Evolutionary conservation across 345 rosid genomes (phyloP).

Genomic region (Odontarrhena argentea): DNA sequence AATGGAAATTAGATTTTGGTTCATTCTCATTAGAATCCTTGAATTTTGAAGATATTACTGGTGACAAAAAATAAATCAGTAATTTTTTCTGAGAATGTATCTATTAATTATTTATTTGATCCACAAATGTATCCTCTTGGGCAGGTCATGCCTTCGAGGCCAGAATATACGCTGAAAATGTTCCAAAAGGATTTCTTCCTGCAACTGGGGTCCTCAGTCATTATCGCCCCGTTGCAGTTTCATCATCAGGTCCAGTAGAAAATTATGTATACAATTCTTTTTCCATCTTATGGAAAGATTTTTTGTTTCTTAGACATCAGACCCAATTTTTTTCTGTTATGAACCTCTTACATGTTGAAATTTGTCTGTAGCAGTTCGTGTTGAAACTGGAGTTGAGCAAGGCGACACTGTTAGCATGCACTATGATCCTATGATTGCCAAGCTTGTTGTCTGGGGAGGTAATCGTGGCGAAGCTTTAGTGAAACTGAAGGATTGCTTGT

Average conservation of each 20-base stretch:
- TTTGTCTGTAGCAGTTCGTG: conserved; percentile 58
- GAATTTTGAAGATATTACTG: not conserved
- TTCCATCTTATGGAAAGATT: not conserved
- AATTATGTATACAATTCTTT: not conserved
- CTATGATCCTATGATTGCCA: conserved; percentile 99
- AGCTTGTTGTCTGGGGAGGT: conserved; percentile 94
- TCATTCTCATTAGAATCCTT: not conserved
- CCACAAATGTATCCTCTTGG: conserved; percentile 31
- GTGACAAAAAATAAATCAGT: not conserved
- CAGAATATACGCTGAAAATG: conserved; percentile 93
- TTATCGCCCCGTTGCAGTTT: conserved; percentile 66
- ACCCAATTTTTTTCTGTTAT: conserved; percentile 8
- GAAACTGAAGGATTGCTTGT: conserved; percentile 83
- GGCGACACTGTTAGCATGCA: conserved; percentile 97
- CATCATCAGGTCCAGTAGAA: conserved; percentile 67
- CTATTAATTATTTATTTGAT: conserved; percentile 13
- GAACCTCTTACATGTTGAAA: conserved; percentile 25
- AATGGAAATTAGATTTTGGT: not conserved
- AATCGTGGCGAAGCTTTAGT: conserved; percentile 78
- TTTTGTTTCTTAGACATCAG: conserved; percentile 2
- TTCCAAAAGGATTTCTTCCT: conserved; percentile 90
- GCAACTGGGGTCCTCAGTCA: conserved; percentile 91
- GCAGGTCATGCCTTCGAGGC: conserved; percentile 98
- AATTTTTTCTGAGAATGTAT: not conserved
- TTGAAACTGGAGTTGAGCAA: conserved; percentile 93